phyloP scores from a whole-genome alignment of 768 basidiomycete genomes.

The Saitozyma podzolica region DNA sequence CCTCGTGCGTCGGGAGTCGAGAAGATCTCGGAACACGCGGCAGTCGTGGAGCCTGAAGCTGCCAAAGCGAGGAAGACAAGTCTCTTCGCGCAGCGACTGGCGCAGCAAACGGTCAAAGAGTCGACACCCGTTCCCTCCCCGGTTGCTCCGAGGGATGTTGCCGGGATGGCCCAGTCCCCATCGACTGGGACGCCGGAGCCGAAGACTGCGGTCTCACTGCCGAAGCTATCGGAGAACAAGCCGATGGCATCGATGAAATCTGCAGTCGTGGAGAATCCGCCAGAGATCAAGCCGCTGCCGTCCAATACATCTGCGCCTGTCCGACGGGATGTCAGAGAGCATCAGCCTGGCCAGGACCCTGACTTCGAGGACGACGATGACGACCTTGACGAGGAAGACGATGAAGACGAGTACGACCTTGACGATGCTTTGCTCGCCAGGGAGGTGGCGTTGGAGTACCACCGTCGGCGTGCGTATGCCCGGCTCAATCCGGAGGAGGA shows the following conservation, averaged over 20 bases:
- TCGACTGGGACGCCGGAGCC: no score
- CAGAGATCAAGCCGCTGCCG: neutral
- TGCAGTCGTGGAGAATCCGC: conserved; percentile 16
- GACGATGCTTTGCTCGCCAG: conserved; percentile 37
- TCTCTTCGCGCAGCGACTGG: conserved; percentile 40
- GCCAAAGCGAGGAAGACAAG: conserved; percentile 26
- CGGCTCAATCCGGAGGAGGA: conserved; percentile 29
- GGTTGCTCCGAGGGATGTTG: no score
- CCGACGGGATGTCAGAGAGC: neutral
- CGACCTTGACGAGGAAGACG: conserved; percentile 25
- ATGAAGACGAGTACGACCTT: conserved; percentile 42
- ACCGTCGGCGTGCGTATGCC: conserved; percentile 30
- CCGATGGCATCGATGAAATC: conserved; percentile 13
- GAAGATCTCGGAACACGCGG: neutral
- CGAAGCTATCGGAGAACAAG: conserved; percentile 7
- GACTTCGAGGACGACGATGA: conserved; percentile 33
- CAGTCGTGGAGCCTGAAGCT: neutral
- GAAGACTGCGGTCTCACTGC: neutral
- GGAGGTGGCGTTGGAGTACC: conserved; percentile 42
- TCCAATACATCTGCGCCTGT: neutral
- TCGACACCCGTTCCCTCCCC: neutral
- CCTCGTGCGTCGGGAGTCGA: conserved; percentile 1
- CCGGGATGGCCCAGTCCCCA: no score
- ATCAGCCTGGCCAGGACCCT: conserved; percentile 12
- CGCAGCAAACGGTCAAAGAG: conserved; percentile 7